Base-by-base conservation (phyloP, 441 rosid genomes). In the Isatis lusitanica region DNA sequence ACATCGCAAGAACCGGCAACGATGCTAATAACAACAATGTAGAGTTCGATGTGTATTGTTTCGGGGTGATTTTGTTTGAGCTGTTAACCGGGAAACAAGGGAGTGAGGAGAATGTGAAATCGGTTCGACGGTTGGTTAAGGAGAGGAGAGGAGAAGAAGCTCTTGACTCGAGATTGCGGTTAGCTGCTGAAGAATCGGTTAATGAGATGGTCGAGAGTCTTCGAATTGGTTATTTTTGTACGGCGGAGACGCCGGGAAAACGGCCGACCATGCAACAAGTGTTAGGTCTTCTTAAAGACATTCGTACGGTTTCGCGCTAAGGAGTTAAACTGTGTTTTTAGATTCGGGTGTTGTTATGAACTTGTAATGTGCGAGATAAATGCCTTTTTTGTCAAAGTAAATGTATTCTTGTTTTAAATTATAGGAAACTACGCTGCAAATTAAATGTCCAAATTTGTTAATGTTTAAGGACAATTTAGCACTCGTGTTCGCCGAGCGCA, bases 231-330 rank as follows among this genome's bases (percentile, higher is more conserved):
- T 94, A 85, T 65, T 71, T 94, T 35, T 94, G 98, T 44, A 94
- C 98, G 79, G 97, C 96, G 6, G 97, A 92, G 75, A 50, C 76
- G 9, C 81, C 97, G 0, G 83, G 69, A 28, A 92, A 92, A 79
- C 82, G 98, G 59, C 97, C 97, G 53, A 88, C 91, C 11, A 92
- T 90, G 94, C 98, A 92, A 55, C 98, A 94, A 52, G 96, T 92
- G 7, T 66, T 94, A 17, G 98, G 97, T n/a, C 82, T 89, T 63
- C 94, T 92, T 42, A 94, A 90, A 74, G 97, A 90, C 81, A 80
- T 90, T 5, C 91, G 76, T 33, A 79, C 85, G n/a, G 70, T 63
- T 67, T 78, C 78, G 0, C 36, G 74, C 38, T 78, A 66, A 78
- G 57, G 7, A 24, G 28, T 26, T 9, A 24, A 7, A 52, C 61